Conservation (phyloP, 208 protist genomes). For the Leishmania martiniquensis region DNA sequence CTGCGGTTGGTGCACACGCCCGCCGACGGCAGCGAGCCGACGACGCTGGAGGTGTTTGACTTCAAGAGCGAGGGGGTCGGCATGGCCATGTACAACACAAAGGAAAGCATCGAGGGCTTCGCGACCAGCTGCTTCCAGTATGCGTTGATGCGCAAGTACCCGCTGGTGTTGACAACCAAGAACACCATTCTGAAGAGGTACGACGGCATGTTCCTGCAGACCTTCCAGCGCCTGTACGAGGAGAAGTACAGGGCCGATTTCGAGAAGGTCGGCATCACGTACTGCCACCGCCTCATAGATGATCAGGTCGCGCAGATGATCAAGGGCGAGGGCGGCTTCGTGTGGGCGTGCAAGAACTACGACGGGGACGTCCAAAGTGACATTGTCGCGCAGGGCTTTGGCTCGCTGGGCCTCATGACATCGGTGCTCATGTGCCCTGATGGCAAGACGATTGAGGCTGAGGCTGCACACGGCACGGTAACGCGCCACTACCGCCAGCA, state of each 20-base stretch:
- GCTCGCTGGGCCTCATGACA: conserved; percentile 98
- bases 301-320: conserved; percentile 97
- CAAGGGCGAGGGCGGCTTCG: conserved; percentile 93
- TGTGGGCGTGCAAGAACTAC: conserved; percentile 99
- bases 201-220: conserved; percentile 97
- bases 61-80: conserved; percentile 88
- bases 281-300: conserved; percentile 98
- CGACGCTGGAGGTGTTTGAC: conserved; percentile 87
- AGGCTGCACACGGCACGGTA: conserved; percentile 98
- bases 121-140: conserved; percentile 95
- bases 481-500: conserved; percentile 97
- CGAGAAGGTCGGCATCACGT: conserved; percentile 88
- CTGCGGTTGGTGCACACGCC: conserved; percentile 95
- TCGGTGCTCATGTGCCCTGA: conserved; percentile 97
- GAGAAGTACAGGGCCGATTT: conserved; percentile 87
- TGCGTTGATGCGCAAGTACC: conserved; percentile 90
- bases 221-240: conserved; percentile 96
- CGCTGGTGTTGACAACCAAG: conserved; percentile 96
- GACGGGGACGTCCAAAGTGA: conserved; percentile 99
- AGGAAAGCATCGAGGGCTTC: conserved; percentile 96
- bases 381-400: conserved; percentile 97
- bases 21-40: conserved; percentile 62
- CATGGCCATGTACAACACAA: conserved; percentile 98
- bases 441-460: conserved; percentile 97
- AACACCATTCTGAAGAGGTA: conserved; percentile 99